Evolutionary conservation across 306 rosid species (phyloP), one percentile per base, ranked within the genome.

Genomic region (Cicer yamashitae): DNA sequence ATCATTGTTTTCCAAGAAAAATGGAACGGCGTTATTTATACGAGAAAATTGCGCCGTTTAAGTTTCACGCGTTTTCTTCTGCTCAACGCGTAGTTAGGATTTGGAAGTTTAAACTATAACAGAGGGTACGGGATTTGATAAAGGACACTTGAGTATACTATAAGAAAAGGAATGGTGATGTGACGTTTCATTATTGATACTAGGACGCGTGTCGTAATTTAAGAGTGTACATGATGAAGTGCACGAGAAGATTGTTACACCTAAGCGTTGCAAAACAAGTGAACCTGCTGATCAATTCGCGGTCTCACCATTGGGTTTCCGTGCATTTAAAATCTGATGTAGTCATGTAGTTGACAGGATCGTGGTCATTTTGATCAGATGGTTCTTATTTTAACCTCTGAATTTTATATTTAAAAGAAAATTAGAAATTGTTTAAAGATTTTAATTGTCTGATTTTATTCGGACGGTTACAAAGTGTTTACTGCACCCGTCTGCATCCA

Each of bases 21-120:
- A 1, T 7, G 57, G 5, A 70, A 61, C 48, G 61, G 12, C 7
- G 60, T 8, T 2, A 75, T 60, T 80, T 67, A 37, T 50, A 34
- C 13, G 57, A 61, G n/a, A 12, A n/a, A 12, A 8, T n/a, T 3
- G 67, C 72, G 80, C 58, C 63, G 74, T 45, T 38, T 62, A 38
- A 62, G 8, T 40, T 76, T 79, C 81, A 86, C 90, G 90, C 88
- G 86, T 82, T 79, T 81, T 84, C 71, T 57, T 65, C 20, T 6
- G 39, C 14, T 5, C 0, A 34, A 60, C 78, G 80, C 73, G 79
- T 30, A 17, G 5, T 6, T 20, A 17, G 44, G 13, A 30, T 3
- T 41, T 5, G 22, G 40, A 25, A 47, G 64, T 38, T 9, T 44
- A 4, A 41, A 51, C 37, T 8, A 41, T 39, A 5, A 48, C 0